Evolutionary conservation across 805 yeast genomes (phyloP).

Genomic region (Candida tammaniensis): DNA sequence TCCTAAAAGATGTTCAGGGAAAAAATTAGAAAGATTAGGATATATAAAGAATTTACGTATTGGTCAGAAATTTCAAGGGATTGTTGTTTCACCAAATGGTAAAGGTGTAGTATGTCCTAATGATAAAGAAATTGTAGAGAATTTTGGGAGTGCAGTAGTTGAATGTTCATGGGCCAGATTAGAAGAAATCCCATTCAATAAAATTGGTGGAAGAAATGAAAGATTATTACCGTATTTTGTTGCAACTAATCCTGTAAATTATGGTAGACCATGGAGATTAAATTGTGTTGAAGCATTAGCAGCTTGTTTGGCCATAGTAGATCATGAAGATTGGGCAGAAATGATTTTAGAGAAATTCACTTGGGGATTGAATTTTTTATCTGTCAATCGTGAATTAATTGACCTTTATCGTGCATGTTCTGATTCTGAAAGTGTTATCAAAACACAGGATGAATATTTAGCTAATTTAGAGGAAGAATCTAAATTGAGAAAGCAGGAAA

Average conservation of each 20-base stretch:
- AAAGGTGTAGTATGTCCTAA: constrained; percentile 85
- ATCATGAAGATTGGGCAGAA: constrained; percentile 85
- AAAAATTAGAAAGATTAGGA: constrained; percentile 86
- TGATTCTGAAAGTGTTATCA: constrained; percentile 68
- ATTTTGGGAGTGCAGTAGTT: constrained; percentile 91
- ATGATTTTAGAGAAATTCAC: constrained; percentile 74
- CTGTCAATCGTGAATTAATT: constrained; percentile 75
- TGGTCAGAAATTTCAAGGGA: constrained; percentile 92
- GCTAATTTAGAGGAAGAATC: constrained; percentile 64
- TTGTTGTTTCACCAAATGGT: constrained; percentile 93
- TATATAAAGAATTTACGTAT: constrained; percentile 72
- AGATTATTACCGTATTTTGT: constrained; percentile 86
- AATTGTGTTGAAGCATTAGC: constrained; percentile 98
- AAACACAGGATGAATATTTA: constrained; percentile 76
- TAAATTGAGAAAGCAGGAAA: constrained; percentile 54
- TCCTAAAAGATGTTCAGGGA: constrained; percentile 96
- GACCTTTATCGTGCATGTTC: constrained; percentile 76
- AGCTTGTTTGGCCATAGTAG: constrained; percentile 93
- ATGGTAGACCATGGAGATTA: constrained; percentile 92
- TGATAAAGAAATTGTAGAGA: constrained; percentile 74
- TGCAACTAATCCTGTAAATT: constrained; percentile 96
- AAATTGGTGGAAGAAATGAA: constrained; percentile 88
- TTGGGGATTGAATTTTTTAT: constrained; percentile 90
- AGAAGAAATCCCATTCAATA: constrained; percentile 93
- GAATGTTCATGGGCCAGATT: constrained; percentile 98